Percentiles rank a stretch among this genome's conserved stretches.
Evolutionary conservation across 73 alveolate species (phyloP).

Genomic region (Paramecium pentaurelia): DNA sequence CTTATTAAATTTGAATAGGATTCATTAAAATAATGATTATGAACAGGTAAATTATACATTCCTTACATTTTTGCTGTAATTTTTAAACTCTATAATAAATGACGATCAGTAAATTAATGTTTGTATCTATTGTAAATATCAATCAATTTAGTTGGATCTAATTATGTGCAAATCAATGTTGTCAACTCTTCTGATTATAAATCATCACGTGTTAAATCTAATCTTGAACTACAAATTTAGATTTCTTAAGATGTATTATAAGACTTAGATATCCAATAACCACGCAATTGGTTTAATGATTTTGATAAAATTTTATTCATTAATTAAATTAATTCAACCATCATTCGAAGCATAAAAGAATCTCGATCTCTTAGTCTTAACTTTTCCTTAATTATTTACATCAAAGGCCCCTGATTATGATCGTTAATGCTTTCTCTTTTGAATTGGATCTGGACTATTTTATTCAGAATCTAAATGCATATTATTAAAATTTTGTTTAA

Average conservation of each 20-base stretch:
- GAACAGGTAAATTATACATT: background rate
- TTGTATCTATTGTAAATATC: background rate
- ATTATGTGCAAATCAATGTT: background rate
- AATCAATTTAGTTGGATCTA: background rate
- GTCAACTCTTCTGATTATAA: background rate
- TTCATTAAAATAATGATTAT: background rate
- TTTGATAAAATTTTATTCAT: background rate
- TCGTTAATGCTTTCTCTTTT: slow-evolving; percentile 17
- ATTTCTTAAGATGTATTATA: background rate
- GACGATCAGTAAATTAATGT: background rate
- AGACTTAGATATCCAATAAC: background rate
- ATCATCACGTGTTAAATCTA: background rate
- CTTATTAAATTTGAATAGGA: background rate
- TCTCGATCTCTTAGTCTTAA: slow-evolving; percentile 42
- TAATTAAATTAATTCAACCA: slow-evolving; percentile 26
- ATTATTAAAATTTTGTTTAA: background rate
- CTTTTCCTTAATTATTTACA: background rate
- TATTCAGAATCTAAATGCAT: background rate
- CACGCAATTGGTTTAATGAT: background rate
- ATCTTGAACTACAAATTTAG: background rate
- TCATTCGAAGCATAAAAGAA: slow-evolving; percentile 41
- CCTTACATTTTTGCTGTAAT: background rate
- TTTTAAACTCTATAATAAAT: background rate
- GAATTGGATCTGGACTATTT: background rate
- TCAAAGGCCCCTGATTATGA: slow-evolving; percentile 14